Evolutionary conservation across 2,329 filamentous ascomycete species (phyloP).

Genomic region (Cadophora sp.): DNA sequence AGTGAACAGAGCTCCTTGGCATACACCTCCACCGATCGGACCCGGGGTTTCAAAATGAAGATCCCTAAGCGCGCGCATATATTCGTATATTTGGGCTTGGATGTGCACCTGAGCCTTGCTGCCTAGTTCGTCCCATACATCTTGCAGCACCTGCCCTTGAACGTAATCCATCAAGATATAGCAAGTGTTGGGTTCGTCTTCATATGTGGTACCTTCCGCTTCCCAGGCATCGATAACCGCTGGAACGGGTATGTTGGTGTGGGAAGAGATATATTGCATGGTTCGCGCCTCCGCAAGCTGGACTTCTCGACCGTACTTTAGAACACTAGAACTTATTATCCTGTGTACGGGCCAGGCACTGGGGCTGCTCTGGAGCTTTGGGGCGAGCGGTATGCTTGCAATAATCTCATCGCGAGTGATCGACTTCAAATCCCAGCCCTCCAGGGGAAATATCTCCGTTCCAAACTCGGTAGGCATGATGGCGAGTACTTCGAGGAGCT

Average conservation of each 20-base stretch:
- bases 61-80: slow-evolving; percentile 23
- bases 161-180: slow-evolving; percentile 32
- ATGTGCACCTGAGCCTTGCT: slow-evolving; percentile 13
- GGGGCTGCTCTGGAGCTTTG: not conserved
- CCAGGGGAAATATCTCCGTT: not conserved
- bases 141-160: slow-evolving; percentile 20
- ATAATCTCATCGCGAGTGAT: too few species aligned
- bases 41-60: slow-evolving; percentile 23
- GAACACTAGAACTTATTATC: slow-evolving; percentile 25
- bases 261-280: slow-evolving; percentile 26
- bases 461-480: too few species aligned
- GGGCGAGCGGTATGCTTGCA: not conserved
- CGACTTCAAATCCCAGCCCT: not conserved
- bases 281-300: slow-evolving; percentile 27
- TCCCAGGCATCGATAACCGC: slow-evolving; percentile 31
- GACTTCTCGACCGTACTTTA: slow-evolving; percentile 27
- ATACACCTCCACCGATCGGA: slow-evolving; percentile 28
- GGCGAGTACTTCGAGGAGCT: too few species aligned
- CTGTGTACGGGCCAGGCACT: slow-evolving; percentile 21
- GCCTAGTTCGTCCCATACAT: slow-evolving; percentile 27
- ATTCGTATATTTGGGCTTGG: slow-evolving; percentile 23
- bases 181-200: slow-evolving; percentile 26
- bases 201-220: slow-evolving; percentile 17
- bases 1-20: slow-evolving; percentile 26
- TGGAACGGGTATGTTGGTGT: slow-evolving; percentile 25